Conservation (phyloP, 352 stramenopile species). For the Peronospora tabacina region DNA sequence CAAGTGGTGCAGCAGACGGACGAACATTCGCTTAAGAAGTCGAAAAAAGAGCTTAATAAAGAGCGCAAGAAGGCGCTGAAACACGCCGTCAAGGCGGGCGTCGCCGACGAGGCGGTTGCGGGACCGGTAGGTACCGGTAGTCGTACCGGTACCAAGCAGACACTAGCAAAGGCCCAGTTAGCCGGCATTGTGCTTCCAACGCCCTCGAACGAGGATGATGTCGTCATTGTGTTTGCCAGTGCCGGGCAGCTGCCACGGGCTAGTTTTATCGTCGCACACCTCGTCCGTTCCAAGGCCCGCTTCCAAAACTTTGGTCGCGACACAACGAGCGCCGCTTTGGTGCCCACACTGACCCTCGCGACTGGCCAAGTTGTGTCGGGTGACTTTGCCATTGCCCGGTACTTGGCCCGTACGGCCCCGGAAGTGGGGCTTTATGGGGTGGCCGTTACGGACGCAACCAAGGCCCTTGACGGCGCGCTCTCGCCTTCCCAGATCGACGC, state of each 20-base stretch:
- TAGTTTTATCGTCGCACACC: constrained; percentile 54
- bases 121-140: no score
- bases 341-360: constrained; percentile 54
- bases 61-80: constrained; percentile 84
- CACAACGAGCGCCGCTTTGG: constrained; percentile 37
- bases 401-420: constrained; percentile 39
- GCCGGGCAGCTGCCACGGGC: constrained; percentile 48
- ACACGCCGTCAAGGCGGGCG: constrained; percentile 52
- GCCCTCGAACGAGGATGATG: constrained; percentile 40
- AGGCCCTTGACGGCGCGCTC: constrained; percentile 18
- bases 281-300: constrained; percentile 32
- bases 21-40: constrained; percentile 59
- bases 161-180: constrained; percentile 24
- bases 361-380: constrained; percentile 59
- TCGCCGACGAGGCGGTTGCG: constrained; percentile 10
- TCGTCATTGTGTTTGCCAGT: constrained; percentile 56
- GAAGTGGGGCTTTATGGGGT: constrained; percentile 52
- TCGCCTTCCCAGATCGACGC: constrained; percentile 74
- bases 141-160: constrained; percentile 12
- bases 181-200: constrained; percentile 38
- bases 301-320: constrained; percentile 45
- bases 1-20: constrained; percentile 12
- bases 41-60: constrained; percentile 87
- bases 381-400: constrained; percentile 74
- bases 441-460: constrained; percentile 44